These are phyloP conservation scores for Stachybotrys elegans DNA, from an alignment of 2,329 filamentous ascomycete species.

Conservation along the genomic window DNA sequence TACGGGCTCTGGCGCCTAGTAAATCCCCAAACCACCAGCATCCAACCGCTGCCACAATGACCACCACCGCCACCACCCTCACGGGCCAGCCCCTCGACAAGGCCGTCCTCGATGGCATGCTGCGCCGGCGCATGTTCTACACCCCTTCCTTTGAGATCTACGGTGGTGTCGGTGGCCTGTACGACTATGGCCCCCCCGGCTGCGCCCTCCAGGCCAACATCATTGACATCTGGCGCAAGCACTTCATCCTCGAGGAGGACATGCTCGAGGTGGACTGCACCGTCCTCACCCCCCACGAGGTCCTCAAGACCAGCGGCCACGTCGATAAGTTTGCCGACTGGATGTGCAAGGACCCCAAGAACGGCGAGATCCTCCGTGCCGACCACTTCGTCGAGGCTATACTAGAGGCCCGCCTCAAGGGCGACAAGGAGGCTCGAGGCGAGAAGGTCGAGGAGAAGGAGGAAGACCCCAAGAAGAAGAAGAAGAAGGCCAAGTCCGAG, in stretches of 20 bases:
- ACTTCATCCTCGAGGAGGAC: constrained; percentile 88
- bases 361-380: constrained; percentile 90
- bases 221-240: constrained; percentile 84
- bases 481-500: constrained; percentile 82
- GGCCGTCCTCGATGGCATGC: constrained; percentile 72
- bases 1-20: constrained; percentile 22
- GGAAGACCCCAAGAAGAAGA: constrained; percentile 67
- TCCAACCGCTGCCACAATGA: constrained; percentile 30
- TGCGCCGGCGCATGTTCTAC: constrained; percentile 87
- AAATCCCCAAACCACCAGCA: constrained; percentile 17
- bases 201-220: constrained; percentile 84
- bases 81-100: constrained; percentile 89
- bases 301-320: constrained; percentile 93
- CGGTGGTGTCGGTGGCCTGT: constrained; percentile 80
- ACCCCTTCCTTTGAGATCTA: constrained; percentile 96
- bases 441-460: constrained; percentile 74
- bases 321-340: constrained; percentile 98
- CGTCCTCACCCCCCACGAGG: constrained; percentile 86
- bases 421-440: constrained; percentile 88
- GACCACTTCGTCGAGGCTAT: constrained; percentile 97
- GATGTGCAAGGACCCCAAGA: constrained; percentile 99
- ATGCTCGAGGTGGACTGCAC: constrained; percentile 96
- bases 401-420: constrained; percentile 79
- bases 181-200: constrained; percentile 89
- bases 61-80: constrained; percentile 63